phyloP scores from a whole-genome alignment of 2,329 filamentous ascomycete species.

The Fusarium sp. region DNA sequence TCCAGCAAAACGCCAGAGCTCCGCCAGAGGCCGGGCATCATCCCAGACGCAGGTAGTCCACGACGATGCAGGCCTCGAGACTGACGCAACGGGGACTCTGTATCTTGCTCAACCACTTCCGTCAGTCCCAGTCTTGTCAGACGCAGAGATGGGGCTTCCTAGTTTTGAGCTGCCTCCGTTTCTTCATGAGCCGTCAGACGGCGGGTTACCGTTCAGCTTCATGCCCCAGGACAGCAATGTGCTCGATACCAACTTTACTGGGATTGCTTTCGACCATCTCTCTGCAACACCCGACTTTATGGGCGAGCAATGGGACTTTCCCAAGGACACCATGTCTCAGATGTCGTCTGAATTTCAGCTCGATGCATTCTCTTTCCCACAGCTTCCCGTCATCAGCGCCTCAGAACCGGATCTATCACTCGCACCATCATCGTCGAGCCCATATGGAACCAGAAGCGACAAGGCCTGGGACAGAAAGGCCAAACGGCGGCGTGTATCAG shows the following conservation, averaged over 20 bases:
- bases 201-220: conserved; percentile 1
- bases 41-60: background rate
- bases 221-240: background rate
- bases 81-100: conserved; percentile 2
- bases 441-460: background rate
- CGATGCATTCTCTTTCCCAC: background rate
- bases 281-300: background rate
- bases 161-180: background rate
- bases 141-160: background rate
- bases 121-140: background rate
- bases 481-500: conserved; percentile 5
- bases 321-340: background rate
- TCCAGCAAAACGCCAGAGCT: background rate
- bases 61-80: conserved; percentile 2
- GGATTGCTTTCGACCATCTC: background rate
- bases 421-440: background rate
- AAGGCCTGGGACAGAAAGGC: conserved; percentile 8
- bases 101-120: conserved; percentile 8
- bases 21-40: background rate
- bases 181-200: background rate
- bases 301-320: conserved; percentile 3
- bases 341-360: background rate
- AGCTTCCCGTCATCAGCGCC: background rate
- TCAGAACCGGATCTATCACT: conserved; percentile 2
- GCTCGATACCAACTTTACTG: background rate